These are phyloP conservation scores for Eucalyptus decipiens DNA, from an alignment of 345 rosid species.

Conservation along the genomic window DNA sequence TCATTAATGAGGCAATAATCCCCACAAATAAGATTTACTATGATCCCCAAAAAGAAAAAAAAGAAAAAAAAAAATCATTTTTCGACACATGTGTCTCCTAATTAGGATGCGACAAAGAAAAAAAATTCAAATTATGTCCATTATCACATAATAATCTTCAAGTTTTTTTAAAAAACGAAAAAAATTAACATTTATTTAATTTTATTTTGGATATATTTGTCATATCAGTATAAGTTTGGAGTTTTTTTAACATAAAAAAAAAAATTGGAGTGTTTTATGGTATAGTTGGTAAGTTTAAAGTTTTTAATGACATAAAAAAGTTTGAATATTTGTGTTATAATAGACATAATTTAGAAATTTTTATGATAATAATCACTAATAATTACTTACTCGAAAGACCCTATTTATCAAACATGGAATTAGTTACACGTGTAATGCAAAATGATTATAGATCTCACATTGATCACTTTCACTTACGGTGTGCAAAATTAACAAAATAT, in stretches of 20 bases:
- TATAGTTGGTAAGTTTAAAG: too few species aligned
- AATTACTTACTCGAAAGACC: neutral
- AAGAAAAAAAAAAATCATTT: too few species aligned
- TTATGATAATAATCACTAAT: too few species aligned
- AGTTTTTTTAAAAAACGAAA: too few species aligned
- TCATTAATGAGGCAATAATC: neutral
- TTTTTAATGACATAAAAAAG: neutral
- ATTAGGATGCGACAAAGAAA: neutral
- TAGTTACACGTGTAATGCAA: neutral
- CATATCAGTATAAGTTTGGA: rapidly evolving
- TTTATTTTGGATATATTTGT: too few species aligned
- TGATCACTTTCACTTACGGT: neutral
- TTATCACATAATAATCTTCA: rapidly evolving
- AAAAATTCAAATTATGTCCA: neutral
- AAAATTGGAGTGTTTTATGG: too few species aligned
- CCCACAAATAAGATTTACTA: neutral
- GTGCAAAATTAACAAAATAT: neutral
- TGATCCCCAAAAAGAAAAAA: neutral
- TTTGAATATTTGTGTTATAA: rapidly evolving
- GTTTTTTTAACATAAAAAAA: too few species aligned
- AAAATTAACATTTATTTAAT: rapidly evolving
- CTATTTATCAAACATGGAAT: rapidly evolving
- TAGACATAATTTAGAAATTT: too few species aligned
- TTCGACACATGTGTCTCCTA: neutral
- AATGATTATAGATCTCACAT: neutral